Evolutionary conservation across 2,329 filamentous ascomycete species (phyloP).

Genomic region (Aspergillus udagawae): DNA sequence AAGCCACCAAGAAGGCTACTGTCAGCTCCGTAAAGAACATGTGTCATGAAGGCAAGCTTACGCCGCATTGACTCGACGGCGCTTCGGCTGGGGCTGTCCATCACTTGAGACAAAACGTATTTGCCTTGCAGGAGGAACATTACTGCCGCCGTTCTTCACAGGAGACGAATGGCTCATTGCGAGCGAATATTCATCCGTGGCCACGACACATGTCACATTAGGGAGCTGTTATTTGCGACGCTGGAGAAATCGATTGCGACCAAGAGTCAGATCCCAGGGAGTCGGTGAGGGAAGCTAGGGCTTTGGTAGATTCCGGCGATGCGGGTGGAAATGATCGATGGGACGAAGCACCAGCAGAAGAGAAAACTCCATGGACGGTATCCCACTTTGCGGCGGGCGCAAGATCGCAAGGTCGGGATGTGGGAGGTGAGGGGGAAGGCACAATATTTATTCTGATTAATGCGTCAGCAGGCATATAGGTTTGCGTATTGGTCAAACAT

Average conservation of each 20-base stretch:
- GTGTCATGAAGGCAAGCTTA: constrained; percentile 39
- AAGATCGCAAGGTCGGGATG: constrained; percentile 10
- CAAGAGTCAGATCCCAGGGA: constrained; percentile 5
- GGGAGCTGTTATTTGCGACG: constrained; percentile 12
- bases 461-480: constrained; percentile 1
- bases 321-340: constrained; percentile 11
- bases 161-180: constrained; percentile 39
- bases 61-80: constrained; percentile 74
- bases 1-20: not conserved
- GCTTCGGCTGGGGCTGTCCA: constrained; percentile 74
- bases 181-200: constrained; percentile 32
- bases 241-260: constrained; percentile 11
- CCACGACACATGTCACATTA: constrained; percentile 36
- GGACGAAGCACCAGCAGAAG: constrained; percentile 11
- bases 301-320: constrained; percentile 7
- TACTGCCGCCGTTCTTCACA: constrained; percentile 32
- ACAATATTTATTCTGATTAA: not conserved
- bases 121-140: constrained; percentile 33
- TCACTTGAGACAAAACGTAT: constrained; percentile 81
- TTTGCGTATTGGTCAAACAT: not conserved
- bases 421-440: not conserved
- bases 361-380: constrained; percentile 21
- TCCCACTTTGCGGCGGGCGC: constrained; percentile 13
- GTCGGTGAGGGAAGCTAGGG: constrained; percentile 5
- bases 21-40: constrained; percentile 6